phyloP scores from a whole-genome alignment of 495 filamentous ascomycete genomes.

The Mytilinidion resinicola region DNA sequence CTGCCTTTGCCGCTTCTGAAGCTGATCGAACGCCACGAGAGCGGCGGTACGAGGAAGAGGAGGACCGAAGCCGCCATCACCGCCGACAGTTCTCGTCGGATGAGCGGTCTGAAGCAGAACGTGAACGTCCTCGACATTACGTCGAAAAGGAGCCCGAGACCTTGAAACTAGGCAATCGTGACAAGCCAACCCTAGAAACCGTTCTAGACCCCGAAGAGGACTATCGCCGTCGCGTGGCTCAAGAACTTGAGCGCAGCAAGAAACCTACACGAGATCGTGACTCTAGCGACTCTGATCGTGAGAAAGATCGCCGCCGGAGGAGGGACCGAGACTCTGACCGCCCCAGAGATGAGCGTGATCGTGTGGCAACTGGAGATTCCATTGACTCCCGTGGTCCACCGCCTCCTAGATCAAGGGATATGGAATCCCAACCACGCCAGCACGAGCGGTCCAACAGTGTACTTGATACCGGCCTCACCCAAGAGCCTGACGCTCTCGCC shows the following conservation, averaged over 20 bases:
- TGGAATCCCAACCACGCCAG: conserved; percentile 2
- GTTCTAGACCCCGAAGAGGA: conserved; percentile 37
- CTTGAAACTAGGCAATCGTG: conserved; percentile 12
- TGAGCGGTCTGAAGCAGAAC: conserved; percentile 9
- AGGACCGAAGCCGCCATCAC: conserved; percentile 11
- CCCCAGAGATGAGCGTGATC: not conserved
- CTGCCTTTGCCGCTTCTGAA: conserved; percentile 5
- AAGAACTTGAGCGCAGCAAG: conserved; percentile 23
- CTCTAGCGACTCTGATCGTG: conserved; percentile 10
- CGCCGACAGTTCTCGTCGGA: conserved; percentile 12
- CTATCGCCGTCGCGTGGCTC: conserved; percentile 36
- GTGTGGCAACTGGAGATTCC: not conserved
- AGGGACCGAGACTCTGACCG: conserved; percentile 12
- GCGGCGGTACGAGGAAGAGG: conserved; percentile 19
- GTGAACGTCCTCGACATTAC: conserved; percentile 21
- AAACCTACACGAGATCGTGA: conserved; percentile 7
- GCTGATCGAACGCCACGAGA: conserved; percentile 8
- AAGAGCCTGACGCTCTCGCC: conserved; percentile 22
- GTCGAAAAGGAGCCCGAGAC: conserved; percentile 25
- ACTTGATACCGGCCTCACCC: conserved; percentile 12
- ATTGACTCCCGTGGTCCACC: conserved; percentile 6
- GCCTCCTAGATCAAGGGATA: not conserved
- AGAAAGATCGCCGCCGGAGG: conserved; percentile 15
- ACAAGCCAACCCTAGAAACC: conserved; percentile 7
- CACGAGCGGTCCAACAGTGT: conserved; percentile 15